phyloP scores from a whole-genome alignment of 148 eudicot genomes.

The Vaccinium myrtillus region DNA sequence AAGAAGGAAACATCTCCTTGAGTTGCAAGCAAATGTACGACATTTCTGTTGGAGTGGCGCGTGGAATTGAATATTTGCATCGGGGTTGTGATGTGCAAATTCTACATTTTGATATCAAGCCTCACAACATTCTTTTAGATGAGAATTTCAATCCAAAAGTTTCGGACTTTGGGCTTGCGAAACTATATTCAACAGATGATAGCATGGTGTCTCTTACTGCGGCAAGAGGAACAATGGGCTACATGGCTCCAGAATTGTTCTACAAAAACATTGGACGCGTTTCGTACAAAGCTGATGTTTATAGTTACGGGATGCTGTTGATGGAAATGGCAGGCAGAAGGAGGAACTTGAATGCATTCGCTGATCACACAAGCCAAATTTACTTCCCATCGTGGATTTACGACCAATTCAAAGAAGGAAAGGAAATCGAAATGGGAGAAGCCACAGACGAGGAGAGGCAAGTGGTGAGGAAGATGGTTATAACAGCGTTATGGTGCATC shows the following conservation, averaged over 20 bases:
- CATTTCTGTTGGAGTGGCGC: constrained; percentile 23
- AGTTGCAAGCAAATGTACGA: constrained; percentile 20
- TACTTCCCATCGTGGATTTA: no score
- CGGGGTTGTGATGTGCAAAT: constrained; percentile 30
- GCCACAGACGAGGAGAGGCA: no score
- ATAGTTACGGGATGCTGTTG: not conserved
- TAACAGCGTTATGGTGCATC: no score
- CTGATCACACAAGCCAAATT: no score
- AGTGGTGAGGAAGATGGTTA: no score
- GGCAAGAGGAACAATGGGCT: constrained; percentile 1
- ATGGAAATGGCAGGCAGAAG: not conserved
- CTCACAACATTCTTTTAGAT: no score
- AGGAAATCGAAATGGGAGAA: no score
- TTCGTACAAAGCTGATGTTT: not conserved
- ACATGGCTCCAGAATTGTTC: not conserved
- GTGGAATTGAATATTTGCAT: constrained; percentile 28
- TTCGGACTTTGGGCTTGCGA: constrained; percentile 23
- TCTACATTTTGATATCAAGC: no score
- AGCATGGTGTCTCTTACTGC: constrained; percentile 13
- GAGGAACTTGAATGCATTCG: not conserved
- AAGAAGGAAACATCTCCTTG: constrained; percentile 11
- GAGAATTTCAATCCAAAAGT: no score
- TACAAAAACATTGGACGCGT: not conserved
- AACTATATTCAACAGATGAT: constrained; percentile 18
- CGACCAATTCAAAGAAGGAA: no score